Base-by-base conservation (phyloP, 2,329 filamentous ascomycete species). In the Dactylonectria macrodidyma region DNA sequence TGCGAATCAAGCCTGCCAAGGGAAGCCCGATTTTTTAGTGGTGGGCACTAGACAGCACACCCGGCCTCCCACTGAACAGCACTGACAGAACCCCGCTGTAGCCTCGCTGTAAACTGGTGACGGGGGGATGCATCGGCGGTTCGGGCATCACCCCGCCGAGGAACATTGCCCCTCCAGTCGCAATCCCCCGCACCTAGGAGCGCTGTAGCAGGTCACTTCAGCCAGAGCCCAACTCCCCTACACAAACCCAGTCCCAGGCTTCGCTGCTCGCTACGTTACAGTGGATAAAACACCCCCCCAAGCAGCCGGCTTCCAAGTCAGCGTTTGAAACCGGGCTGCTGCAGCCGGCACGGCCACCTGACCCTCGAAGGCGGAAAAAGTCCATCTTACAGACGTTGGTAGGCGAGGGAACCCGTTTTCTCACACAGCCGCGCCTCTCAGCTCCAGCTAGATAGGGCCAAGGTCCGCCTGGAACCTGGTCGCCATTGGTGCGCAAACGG, bases 341-440 rank as follows among this genome's bases (percentile, higher is more conserved):
- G 14, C 41, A 44, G 41, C 16, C 34, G 10, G 48, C 50, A 41
- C 51, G 56, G 30, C 50, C 61, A 52, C 62, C 44, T 66, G 51
- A 70, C 62, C 62, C 62, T 54, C 26, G 47, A 66, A 68, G 60
- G 66, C 58, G 71, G 26, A 30, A 4, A 66, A 70, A 66, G 61
- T 63, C 62, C 62, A 59, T 65, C 55, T 62, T 50, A 36, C 63
- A 60, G 60, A 66, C 62, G 36, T n/a, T 30, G 26, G 26, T 30
- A 30, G 26, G 26, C 26, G 26, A 38, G 38, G 36, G 44, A 30
- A 19, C 26, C 47, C 57, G 34, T 54, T 12, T 50, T 44, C 62
- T 30, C 44, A n/a, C 44, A 60, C 65, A 68, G 51, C 61, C 74
- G 74, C 74, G 69, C 74, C 74, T 76, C 71, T 76, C 67, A 76